A percentile compares a stretch with the other conserved stretches of the same genome.
These are phyloP conservation scores for Boletellus ananas DNA, from an alignment of 768 basidiomycete species.

Conservation along the genomic window DNA sequence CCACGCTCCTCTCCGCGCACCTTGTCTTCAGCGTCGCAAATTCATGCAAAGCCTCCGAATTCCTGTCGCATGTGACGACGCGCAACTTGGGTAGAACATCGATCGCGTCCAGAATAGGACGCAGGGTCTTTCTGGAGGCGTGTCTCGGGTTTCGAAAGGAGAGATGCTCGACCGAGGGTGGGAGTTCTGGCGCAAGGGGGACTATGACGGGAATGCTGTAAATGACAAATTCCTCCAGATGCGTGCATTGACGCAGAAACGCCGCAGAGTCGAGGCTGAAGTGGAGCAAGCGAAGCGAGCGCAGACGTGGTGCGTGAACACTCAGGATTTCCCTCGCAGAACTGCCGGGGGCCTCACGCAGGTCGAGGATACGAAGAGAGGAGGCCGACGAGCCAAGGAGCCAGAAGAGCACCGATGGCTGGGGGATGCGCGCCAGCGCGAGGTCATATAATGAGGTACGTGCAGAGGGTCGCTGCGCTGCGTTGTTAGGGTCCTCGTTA, in stretches of 20 bases:
- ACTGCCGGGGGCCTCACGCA: constrained; percentile 35
- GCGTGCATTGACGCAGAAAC: constrained; percentile 35
- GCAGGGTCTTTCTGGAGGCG: constrained; percentile 21
- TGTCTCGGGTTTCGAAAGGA: constrained; percentile 32
- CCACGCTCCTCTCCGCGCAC: constrained; percentile 31
- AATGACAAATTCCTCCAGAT: constrained; percentile 39
- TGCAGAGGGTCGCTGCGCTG: constrained; percentile 4
- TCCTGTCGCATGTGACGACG: constrained; percentile 35
- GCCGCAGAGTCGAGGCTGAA: constrained; percentile 31
- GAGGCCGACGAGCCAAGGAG: constrained; percentile 34
- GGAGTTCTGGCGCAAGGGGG: constrained; percentile 30
- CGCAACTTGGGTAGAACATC: constrained; percentile 32
- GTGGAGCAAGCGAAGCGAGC: constrained; percentile 41
- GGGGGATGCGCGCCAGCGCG: constrained; percentile 33
- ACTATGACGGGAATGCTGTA: constrained; percentile 33
- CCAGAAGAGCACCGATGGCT: constrained; percentile 34
- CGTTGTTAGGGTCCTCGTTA: background rate
- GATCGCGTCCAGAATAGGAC: constrained; percentile 31
- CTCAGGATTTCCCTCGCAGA: constrained; percentile 25
- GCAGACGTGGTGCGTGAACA: constrained; percentile 32
- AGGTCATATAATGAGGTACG: constrained; percentile 39
- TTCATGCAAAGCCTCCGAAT: constrained; percentile 15
- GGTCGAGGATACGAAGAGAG: constrained; percentile 38
- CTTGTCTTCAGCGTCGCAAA: constrained; percentile 23
- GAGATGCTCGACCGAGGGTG: constrained; percentile 39